Evolutionary conservation across 2,329 filamentous ascomycete species (phyloP).

Genomic region (Huntiella decipiens): DNA sequence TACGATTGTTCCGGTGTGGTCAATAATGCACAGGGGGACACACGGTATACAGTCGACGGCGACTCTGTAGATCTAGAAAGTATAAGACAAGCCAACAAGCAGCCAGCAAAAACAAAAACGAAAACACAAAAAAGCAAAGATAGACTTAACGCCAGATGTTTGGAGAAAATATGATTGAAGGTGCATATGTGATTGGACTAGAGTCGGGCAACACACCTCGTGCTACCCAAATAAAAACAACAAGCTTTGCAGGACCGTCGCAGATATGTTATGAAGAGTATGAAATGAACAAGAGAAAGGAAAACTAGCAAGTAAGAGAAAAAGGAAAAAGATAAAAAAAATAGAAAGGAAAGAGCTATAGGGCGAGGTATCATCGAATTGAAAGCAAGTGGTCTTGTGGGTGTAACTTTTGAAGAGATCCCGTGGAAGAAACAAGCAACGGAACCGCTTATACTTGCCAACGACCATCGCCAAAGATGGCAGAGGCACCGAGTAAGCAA

Average conservation of each 20-base stretch:
- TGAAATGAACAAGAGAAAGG: constrained; percentile 11
- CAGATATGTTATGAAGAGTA: constrained; percentile 12
- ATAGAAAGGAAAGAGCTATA: constrained; percentile 6
- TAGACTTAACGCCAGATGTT: constrained; percentile 10
- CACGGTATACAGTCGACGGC: background rate
- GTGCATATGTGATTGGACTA: background rate
- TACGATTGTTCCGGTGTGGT: background rate
- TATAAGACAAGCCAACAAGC: background rate
- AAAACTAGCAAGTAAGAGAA: constrained; percentile 9
- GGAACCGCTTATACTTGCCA: background rate
- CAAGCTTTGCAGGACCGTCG: background rate
- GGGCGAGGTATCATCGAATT: constrained; percentile 11
- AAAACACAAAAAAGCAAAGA: constrained; percentile 12
- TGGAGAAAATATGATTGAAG: constrained; percentile 3
- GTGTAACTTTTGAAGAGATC: constrained; percentile 9
- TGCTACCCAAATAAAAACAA: no score
- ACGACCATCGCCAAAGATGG: background rate
- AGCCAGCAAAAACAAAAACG: background rate
- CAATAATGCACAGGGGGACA: background rate
- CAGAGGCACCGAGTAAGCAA: background rate
- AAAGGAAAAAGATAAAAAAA: constrained; percentile 3
- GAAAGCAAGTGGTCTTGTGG: constrained; percentile 13
- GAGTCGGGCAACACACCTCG: background rate
- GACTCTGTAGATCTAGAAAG: background rate
- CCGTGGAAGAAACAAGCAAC: background rate